Evolutionary conservation across 768 basidiomycete species (phyloP).

Genomic region (Tephrocybe sp.): DNA sequence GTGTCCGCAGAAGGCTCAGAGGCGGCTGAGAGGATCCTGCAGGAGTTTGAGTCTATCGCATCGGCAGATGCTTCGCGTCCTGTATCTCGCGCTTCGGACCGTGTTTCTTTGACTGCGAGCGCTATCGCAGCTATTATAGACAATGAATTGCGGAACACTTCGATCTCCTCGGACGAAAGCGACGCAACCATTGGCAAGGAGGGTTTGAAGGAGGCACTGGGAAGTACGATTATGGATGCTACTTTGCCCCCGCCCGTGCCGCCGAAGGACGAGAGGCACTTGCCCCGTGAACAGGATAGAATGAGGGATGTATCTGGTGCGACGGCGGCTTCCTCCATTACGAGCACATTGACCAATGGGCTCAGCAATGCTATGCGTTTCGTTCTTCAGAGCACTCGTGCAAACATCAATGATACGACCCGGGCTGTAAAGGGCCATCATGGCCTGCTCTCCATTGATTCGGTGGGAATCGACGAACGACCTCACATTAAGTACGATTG

Average conservation of each 20-base stretch:
- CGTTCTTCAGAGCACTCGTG: conserved; percentile 36
- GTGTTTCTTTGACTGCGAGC: not conserved
- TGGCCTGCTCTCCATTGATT: conserved; percentile 44
- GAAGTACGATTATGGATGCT: not conserved
- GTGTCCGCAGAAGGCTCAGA: conserved; percentile 33
- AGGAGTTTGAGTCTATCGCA: conserved; percentile 37
- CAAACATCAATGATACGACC: conserved; percentile 30
- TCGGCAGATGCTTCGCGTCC: conserved; percentile 24
- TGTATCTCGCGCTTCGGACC: not conserved
- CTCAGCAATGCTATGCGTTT: conserved; percentile 61
- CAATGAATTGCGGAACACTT: conserved; percentile 38
- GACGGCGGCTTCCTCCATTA: conserved; percentile 39
- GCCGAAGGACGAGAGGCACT: conserved; percentile 19
- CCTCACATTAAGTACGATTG: conserved; percentile 86
- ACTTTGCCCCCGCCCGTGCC: conserved; percentile 26
- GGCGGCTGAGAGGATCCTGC: conserved; percentile 44
- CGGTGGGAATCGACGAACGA: conserved; percentile 56
- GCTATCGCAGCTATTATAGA: not conserved
- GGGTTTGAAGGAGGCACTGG: not conserved
- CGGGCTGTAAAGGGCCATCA: conserved; percentile 45
- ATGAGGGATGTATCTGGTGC: conserved; percentile 2
- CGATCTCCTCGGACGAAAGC: conserved; percentile 39
- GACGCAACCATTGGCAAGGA: conserved; percentile 35
- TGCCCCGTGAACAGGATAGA: not conserved
- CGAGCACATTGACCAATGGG: conserved; percentile 48